A percentile compares a stretch with the other conserved stretches of the same genome.
Evolutionary conservation across 2,329 filamentous ascomycete genomes (phyloP).

Genomic region (Fusarium liriodendri): DNA sequence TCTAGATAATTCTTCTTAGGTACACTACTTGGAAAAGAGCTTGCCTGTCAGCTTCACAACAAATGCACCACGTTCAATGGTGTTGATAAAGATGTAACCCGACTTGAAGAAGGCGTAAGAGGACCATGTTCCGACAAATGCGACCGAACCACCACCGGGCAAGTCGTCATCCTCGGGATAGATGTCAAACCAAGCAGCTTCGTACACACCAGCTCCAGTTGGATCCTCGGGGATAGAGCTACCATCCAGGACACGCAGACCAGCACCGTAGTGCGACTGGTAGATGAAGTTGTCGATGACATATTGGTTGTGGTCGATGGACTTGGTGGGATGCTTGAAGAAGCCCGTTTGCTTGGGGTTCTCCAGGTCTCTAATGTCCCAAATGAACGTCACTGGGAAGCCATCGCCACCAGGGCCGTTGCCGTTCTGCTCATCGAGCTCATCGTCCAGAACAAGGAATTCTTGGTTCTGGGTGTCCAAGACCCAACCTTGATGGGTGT

Average conservation of each 20-base stretch:
- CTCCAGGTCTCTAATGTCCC: slow-evolving; percentile 58
- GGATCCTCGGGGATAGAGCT: slow-evolving; percentile 53
- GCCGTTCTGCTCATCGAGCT: slow-evolving; percentile 60
- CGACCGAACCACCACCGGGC: slow-evolving; percentile 51
- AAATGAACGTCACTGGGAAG: slow-evolving; percentile 63
- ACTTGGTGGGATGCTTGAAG: slow-evolving; percentile 54
- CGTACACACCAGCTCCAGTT: slow-evolving; percentile 57
- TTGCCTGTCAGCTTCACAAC: slow-evolving; percentile 53
- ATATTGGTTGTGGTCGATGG: slow-evolving; percentile 63
- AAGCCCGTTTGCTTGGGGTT: slow-evolving; percentile 56
- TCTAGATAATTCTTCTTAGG: neutral
- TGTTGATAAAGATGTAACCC: slow-evolving; percentile 63
- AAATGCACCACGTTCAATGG: slow-evolving; percentile 63
- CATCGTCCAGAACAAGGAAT: slow-evolving; percentile 64
- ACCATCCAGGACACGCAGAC: slow-evolving; percentile 56
- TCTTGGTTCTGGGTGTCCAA: slow-evolving; percentile 57
- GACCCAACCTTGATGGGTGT: slow-evolving; percentile 70
- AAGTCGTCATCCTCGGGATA: slow-evolving; percentile 61
- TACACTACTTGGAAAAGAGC: slow-evolving; percentile 12
- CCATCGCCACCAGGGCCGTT: slow-evolving; percentile 55
- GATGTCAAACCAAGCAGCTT: slow-evolving; percentile 62
- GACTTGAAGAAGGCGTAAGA: slow-evolving; percentile 61
- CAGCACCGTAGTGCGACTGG: slow-evolving; percentile 63
- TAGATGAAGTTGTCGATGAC: slow-evolving; percentile 57
- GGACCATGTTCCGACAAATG: slow-evolving; percentile 59